Evolutionary conservation across 306 rosid species (phyloP), one percentile per base, ranked within the genome.

Genomic region (Alnus rubra): DNA sequence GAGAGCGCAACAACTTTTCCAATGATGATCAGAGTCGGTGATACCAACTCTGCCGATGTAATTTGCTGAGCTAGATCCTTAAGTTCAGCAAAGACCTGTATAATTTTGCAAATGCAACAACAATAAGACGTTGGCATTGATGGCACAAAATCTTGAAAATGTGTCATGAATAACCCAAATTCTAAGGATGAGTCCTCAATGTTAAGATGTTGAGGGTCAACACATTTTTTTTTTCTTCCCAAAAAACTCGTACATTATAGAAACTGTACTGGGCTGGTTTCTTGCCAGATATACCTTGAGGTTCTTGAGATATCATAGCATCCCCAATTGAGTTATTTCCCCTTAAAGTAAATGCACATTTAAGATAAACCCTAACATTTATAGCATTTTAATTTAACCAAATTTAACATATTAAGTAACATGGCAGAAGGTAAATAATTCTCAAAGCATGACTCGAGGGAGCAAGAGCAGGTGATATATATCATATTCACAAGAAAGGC

Each of bases 1-100:
- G 99, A 96, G 76, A 91, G 90, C 44, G 90, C 91, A 59, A 93
- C 99, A 51, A 96, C 99, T 84, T 88, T 96, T 69, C 99, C 98
- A 69, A 96, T 88, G 19, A 96, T 82, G 69, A 96, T 90, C 65
- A 96, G 88, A 15, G 98, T 91, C 0, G 99, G 99, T 30, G 99
- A 96, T 74, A 81, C 86, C 76, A 96, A 83, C 67, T 81, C 89
- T 51, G 86, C 88, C 4, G 87, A 84, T 31, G 77, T 71, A 79
- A 91, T 93, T 78, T 87, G 82, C 81, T 87, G 82, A 16, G 93
- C 86, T 77, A 96, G 97, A 86, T 96, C 92, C 84, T 84, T 86
- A 31, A 96, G 87, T 75, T 87, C 89, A 31, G 94, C 90, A 88
- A 93, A 96, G 58, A 93, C 97, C 99, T 96, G 87, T 85, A 86